A percentile compares a stretch with the other conserved stretches of the same genome.
These are phyloP conservation scores for Bjerkandera adusta DNA, from an alignment of 1,284 basidiomycete species.

Conservation along the genomic window DNA sequence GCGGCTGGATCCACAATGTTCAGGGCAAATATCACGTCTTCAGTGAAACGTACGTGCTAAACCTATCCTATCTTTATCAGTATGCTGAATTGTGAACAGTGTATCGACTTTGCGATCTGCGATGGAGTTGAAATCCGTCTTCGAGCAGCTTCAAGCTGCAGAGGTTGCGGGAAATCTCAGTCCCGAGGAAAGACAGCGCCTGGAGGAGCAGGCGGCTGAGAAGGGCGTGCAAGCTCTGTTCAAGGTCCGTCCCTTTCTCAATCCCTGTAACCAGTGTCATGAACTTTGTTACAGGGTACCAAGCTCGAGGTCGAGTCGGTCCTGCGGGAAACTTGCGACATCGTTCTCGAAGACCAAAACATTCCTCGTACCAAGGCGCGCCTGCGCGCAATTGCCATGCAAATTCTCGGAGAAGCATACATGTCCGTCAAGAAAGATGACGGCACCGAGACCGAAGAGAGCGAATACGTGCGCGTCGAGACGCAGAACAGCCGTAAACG, in stretches of 20 bases:
- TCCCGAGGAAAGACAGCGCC: conserved; percentile 83
- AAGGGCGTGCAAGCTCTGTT: conserved; percentile 93
- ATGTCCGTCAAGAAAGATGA: conserved; percentile 68
- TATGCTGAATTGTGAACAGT: conserved; percentile 37
- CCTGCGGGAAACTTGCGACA: conserved; percentile 91
- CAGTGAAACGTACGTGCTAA: conserved; percentile 77
- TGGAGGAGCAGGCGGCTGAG: conserved; percentile 97
- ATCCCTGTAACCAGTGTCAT: neutral
- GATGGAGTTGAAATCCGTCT: conserved; percentile 91
- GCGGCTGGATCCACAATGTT: conserved; percentile 93
- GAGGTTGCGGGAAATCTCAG: conserved; percentile 85
- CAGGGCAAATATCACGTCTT: conserved; percentile 94
- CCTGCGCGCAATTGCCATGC: conserved; percentile 79
- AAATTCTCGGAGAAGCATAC: conserved; percentile 81
- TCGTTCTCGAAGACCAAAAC: conserved; percentile 64
- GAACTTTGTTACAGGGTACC: conserved; percentile 59
- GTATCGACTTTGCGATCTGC: conserved; percentile 88
- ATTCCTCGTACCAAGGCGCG: conserved; percentile 61
- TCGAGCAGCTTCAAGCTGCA: conserved; percentile 92
- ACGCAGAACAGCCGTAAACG: conserved; percentile 57
- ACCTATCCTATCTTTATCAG: conserved; percentile 1
- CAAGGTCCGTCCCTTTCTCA: conserved; percentile 53
- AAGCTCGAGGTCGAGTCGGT: conserved; percentile 96
- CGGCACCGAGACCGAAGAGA: conserved; percentile 49
- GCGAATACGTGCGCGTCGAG: conserved; percentile 84